Percentiles rank a stretch among this genome's conserved stretches.
These are phyloP conservation scores for Fusarium tanahbumbuense DNA, from an alignment of 2,329 filamentous ascomycete genomes.

Conservation along the genomic window DNA sequence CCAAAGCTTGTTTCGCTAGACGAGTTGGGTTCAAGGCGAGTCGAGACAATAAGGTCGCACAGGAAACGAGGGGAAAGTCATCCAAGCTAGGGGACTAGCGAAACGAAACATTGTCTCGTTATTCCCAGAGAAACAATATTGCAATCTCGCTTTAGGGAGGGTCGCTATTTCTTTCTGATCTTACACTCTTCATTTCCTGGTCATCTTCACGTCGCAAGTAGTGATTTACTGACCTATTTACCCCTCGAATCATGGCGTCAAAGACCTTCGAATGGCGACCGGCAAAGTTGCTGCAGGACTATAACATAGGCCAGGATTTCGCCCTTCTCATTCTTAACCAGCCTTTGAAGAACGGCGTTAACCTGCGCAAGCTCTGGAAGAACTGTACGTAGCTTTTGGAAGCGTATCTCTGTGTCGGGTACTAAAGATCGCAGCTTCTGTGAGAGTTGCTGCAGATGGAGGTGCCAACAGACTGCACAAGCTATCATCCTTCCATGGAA, in stretches of 20 bases:
- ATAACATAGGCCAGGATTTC: slow-evolving; percentile 51
- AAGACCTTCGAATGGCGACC: slow-evolving; percentile 55
- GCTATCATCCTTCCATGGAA: slow-evolving; percentile 56
- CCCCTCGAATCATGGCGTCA: slow-evolving; percentile 38
- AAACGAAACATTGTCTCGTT: slow-evolving; percentile 7
- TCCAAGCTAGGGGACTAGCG: slow-evolving; percentile 6
- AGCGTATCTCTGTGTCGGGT: neutral
- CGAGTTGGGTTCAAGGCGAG: slow-evolving; percentile 8
- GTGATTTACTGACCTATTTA: neutral
- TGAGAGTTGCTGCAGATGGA: slow-evolving; percentile 87
- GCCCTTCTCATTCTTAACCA: slow-evolving; percentile 65
- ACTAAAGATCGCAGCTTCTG: slow-evolving; percentile 61
- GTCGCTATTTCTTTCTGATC: neutral
- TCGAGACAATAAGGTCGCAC: slow-evolving; percentile 25
- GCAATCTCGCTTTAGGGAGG: neutral
- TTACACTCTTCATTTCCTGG: neutral
- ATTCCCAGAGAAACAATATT: slow-evolving; percentile 11
- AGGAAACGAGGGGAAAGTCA: slow-evolving; percentile 35
- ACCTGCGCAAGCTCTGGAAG: slow-evolving; percentile 63
- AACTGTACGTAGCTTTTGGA: slow-evolving; percentile 55
- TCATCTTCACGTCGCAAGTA: slow-evolving; percentile 1
- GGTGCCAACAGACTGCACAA: slow-evolving; percentile 81
- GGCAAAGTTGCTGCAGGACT: slow-evolving; percentile 52
- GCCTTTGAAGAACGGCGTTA: slow-evolving; percentile 58
- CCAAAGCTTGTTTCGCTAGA: slow-evolving; percentile 24